Percentiles rank a stretch among this genome's conserved stretches.
Evolutionary conservation across 2,329 filamentous ascomycete species (phyloP).

Genomic region (Aspergillus felis): DNA sequence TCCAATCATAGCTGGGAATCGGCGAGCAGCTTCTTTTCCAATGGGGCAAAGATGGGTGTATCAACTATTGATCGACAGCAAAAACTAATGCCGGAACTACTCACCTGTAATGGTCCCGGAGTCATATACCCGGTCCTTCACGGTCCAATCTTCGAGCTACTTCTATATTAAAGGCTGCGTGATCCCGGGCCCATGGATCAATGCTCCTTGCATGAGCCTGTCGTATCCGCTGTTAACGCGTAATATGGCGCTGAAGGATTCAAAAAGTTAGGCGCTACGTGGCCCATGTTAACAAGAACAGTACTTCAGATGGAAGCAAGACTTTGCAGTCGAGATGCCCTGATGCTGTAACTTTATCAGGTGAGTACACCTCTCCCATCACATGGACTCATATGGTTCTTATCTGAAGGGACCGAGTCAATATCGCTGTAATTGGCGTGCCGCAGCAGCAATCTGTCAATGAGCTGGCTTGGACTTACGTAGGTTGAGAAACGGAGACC

Average conservation of each 20-base stretch:
- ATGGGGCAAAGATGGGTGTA: not conserved
- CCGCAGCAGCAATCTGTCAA: not conserved
- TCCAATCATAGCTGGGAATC: not conserved
- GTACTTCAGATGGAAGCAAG: not conserved
- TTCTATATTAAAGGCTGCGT: not conserved
- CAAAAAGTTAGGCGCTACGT: not conserved
- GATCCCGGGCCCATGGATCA: not conserved
- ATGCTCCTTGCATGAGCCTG: not conserved
- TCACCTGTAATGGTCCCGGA: not conserved
- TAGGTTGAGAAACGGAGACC: not conserved
- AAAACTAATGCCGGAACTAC: not conserved
- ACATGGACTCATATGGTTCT: too few species aligned
- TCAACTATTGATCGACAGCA: not conserved
- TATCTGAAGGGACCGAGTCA: too few species aligned
- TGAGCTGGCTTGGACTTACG: not conserved
- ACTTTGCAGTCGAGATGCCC: not conserved
- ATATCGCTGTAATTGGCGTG: not conserved
- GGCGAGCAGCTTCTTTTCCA: not conserved
- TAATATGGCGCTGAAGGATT: not conserved
- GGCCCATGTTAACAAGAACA: not conserved
- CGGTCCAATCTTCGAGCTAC: not conserved
- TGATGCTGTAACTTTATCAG: not conserved
- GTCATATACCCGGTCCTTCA: not conserved
- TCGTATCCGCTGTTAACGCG: not conserved
- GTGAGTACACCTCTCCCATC: too few species aligned